Conservation (phyloP, 805 yeast genomes). For the Candida maris region DNA sequence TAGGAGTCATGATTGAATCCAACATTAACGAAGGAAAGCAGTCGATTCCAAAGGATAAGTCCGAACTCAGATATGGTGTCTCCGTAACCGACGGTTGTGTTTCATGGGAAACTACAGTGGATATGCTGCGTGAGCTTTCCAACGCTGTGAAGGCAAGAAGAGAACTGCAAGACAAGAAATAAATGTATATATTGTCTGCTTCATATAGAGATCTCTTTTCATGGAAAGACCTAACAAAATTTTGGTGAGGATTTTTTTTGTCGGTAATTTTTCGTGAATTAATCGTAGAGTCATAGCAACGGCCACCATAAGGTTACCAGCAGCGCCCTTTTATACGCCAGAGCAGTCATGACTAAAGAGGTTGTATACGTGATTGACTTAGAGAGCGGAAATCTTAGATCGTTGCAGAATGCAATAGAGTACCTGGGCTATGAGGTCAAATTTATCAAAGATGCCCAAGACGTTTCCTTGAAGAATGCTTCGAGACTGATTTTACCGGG, state of each 20-base stretch:
- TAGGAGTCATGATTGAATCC: conserved; percentile 96
- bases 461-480: conserved; percentile 47
- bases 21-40: conserved; percentile 91
- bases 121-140: conserved; percentile 74
- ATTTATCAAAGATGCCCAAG: conserved; percentile 56
- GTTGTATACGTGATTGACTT: conserved; percentile 80
- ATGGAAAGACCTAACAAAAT: conserved; percentile 1
- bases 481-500: conserved; percentile 81
- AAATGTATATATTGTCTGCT: too few relatives aligned
- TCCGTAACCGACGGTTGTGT: conserved; percentile 98
- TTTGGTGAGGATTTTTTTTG: too few relatives aligned
- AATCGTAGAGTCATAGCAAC: too few relatives aligned
- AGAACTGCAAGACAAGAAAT: conserved; percentile 22
- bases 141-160: conserved; percentile 83
- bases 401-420: conserved; percentile 82
- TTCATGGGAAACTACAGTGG: conserved; percentile 82
- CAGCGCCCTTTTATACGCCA: too few relatives aligned
- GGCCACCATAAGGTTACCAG: too few relatives aligned
- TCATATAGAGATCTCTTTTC: too few relatives aligned
- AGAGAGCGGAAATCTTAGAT: conserved; percentile 90
- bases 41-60: conserved; percentile 59
- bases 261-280: too few relatives aligned
- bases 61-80: conserved; percentile 82
- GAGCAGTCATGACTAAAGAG: conserved; percentile 21
- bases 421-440: conserved; percentile 66